Base-by-base conservation (phyloP, 176 grass and related monocot genomes). In the Triticum timopheevii region DNA sequence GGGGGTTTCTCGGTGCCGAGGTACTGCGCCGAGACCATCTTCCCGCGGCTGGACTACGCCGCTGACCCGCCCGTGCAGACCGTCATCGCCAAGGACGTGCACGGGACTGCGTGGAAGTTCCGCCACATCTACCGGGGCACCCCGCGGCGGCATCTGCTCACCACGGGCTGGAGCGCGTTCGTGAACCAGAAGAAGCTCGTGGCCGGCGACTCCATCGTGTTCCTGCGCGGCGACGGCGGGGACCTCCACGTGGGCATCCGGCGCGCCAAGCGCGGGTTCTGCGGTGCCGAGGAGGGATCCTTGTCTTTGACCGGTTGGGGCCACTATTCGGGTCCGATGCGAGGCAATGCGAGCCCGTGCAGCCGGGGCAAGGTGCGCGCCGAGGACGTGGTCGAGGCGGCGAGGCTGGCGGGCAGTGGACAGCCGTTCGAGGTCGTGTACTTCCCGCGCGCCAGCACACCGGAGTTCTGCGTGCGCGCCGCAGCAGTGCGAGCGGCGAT, bases 171-270 rank as follows among this genome's bases (percentile, higher is more conserved):
- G 97, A 96, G 97, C 89, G 91, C 87, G 22, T 99, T 99, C 76
- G 97, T 99, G 25, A 96, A 96, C 90, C 88, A 91, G 36, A 99
- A 99, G 94, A 96, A 93, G 74, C 97, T 99, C 61, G 87, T 99
- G 22, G 92, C 92, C 1, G 97, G 97, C 5, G 94, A 99, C 79
- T 96, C 94, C 30, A 94, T 94, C 62, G 94, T 99, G 23, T 96
- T 99, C 76, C 86, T 99, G 77, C 89, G 90, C 71, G 88, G 92
- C 25, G 92, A 93, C 38, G 78, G 56, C 45, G 97, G 94, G 59
- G 94, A 96, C 67, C 89, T 99, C 24, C 90, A 93, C 80, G 87
- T 99, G 34, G 97, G 97, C 61, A 96, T 99, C 82, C 71, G 97
- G 9, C 93, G 97, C 23, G 90, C 92, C 31, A 93, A 94, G 84